Evolutionary conservation across 768 basidiomycete species (phyloP).

Genomic region (Leucocoprinus leucothites): DNA sequence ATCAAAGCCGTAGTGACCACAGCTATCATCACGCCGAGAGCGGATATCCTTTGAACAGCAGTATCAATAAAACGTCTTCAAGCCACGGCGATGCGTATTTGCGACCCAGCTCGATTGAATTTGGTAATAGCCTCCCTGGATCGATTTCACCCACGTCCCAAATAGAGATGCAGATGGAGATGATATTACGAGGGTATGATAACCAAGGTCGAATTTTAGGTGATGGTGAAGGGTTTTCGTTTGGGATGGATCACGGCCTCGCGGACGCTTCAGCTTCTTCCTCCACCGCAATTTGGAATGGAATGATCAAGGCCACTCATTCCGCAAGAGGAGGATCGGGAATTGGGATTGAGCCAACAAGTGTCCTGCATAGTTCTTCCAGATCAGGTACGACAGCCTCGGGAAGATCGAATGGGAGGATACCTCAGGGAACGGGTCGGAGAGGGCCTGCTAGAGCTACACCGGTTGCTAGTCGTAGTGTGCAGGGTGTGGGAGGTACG

Average conservation of each 20-base stretch:
- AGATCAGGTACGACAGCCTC: background rate
- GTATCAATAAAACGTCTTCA: too few species aligned
- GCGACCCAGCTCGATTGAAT: background rate
- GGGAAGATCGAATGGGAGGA: background rate
- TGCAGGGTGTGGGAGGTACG: background rate
- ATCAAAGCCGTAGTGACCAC: too few species aligned
- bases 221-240: background rate
- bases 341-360: background rate
- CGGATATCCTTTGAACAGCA: too few species aligned
- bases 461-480: too few species aligned
- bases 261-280: background rate
- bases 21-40: too few species aligned
- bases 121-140: too few species aligned
- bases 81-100: too few species aligned
- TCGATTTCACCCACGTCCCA: too few species aligned
- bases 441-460: background rate
- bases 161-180: too few species aligned
- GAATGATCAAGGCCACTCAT: too few species aligned
- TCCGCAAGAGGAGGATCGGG: background rate
- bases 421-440: background rate
- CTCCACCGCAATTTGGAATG: too few species aligned
- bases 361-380: background rate
- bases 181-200: conserved; percentile 5
- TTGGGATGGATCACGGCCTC: too few species aligned
- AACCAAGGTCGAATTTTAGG: background rate